Base-by-base conservation (phyloP, 2,329 filamentous ascomycete genomes). In the Lachnum nothofagi region DNA sequence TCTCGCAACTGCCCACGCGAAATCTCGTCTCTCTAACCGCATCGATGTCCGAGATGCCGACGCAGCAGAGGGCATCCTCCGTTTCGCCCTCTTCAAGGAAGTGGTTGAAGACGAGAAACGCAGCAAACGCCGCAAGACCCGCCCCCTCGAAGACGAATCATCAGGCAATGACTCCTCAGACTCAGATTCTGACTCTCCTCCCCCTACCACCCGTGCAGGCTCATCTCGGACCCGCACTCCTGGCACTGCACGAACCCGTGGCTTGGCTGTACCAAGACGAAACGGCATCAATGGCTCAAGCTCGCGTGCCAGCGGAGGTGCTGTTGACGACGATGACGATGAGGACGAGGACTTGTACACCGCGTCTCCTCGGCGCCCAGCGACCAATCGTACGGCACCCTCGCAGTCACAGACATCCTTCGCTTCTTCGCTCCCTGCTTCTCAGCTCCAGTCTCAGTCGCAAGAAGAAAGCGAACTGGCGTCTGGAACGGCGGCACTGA, bases 51-150 rank as follows among this genome's bases (percentile, higher is more conserved):
- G 85, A 47, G 93, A 98, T 67, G 91, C 91, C 1, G 72, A 87
- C 45, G 84, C 90, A 27, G 93, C 93, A 8, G 91, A 98, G 67
- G 79, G 82, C 7, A 95, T 98, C 57, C 72, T 98, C 25, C 82
- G 93, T 16, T 98, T 96, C 64, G 94, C 93, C 2, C 77, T 98
- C 29, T 98, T 98, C 78, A 97, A 97, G 67, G 93, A 98, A 71
- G 84, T 98, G 0, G 77, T 95, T 3, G 78, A 83, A 62, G 78
- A 82, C 56, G 84, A 90, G 66, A 87, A 90, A 49, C 80, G 83
- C 59, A 93, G 91, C 75, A 86, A 93, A 69, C 81, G 91, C 60
- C 84, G 88, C 68, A 85, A 87, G 60, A 85, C 79, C 5, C 74
- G 77, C 24, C 75, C 76, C 27, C 72, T 78, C 14, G 75, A 79